Base-by-base conservation (phyloP, 2,329 filamentous ascomycete species). In the Fusarium proliferatum region DNA sequence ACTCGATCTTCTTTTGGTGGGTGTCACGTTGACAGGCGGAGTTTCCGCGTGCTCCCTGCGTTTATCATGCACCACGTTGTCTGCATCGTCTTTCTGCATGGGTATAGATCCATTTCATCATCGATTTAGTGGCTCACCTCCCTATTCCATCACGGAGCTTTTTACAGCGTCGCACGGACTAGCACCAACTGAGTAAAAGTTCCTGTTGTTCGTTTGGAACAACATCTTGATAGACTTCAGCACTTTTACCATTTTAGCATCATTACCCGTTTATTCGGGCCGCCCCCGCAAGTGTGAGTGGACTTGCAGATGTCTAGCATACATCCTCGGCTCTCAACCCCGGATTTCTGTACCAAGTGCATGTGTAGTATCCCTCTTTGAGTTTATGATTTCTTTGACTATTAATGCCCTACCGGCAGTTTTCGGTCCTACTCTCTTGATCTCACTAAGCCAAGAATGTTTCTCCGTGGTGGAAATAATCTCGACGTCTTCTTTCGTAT, bases 1-100 rank as follows among this genome's bases (percentile, higher is more conserved):
- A 59, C 17, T 41, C 43, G 41, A 61, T 69, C 33, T 12, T 15
- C 21, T 9, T 6, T 41, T 42, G 12, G 33, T 13, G 33, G 39
- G 65, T 41, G 52, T 65, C 66, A 70, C 51, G 17, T 69, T 59
- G 30, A 65, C 45, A 59, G 59, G 67, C 67, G 59, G 67, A 69
- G 67, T 16, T 48, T 69, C 65, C 65, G 67, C 65, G 21, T 39
- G 43, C 51, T 49, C 42, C 28, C 28, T 56, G 39, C 21, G 42
- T 16, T 15, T 58, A 43, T 41, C 43, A 42, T 45, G 46, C 52
- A 69, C 55, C n/a, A 26, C 56, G 23, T 6, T 21, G 26, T 55
- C 8, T 46, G 21, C 43, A 33, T 8, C 16, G 5, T 2, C n/a
- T 9, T 11, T 52, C 16, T 5, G 6, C 48, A 51, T 34, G 11